Conservation (phyloP, 1,284 basidiomycete species). For the Malassezia sympodialis region DNA sequence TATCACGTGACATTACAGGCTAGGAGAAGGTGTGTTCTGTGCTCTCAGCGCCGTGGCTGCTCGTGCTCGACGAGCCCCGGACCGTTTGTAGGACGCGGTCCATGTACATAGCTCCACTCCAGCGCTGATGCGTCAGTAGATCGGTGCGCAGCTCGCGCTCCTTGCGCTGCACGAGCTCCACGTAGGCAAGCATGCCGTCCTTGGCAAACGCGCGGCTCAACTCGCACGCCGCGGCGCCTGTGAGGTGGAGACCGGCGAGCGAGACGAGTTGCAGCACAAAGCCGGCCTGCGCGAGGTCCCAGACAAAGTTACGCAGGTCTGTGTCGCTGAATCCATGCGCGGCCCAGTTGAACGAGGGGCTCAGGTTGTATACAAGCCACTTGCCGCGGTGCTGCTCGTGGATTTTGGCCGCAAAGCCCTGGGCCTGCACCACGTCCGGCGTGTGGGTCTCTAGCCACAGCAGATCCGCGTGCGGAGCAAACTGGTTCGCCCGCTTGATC, state of each 20-base stretch:
- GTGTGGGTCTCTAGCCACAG: slow-evolving; percentile 68
- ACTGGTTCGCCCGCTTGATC: slow-evolving; percentile 68
- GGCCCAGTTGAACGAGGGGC: slow-evolving; percentile 86
- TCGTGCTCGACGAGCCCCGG: slow-evolving; percentile 34
- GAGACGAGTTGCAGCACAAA: slow-evolving; percentile 48
- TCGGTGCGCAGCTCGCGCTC: slow-evolving; percentile 46
- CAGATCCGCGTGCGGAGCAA: slow-evolving; percentile 53
- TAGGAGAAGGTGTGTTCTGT: slow-evolving; percentile 15
- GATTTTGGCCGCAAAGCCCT: slow-evolving; percentile 66
- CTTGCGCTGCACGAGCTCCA: slow-evolving; percentile 41
- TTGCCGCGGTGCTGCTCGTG: slow-evolving; percentile 64
- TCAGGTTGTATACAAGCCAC: slow-evolving; percentile 85
- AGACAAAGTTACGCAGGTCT: slow-evolving; percentile 48
- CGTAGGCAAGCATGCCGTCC: slow-evolving; percentile 47
- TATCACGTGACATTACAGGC: neutral
- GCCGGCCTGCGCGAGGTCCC: slow-evolving; percentile 41
- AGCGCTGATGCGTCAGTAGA: slow-evolving; percentile 46
- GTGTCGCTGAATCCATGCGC: slow-evolving; percentile 66
- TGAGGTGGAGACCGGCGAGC: slow-evolving; percentile 44
- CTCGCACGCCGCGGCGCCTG: slow-evolving; percentile 38
- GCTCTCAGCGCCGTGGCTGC: slow-evolving; percentile 31
- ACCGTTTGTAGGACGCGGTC: slow-evolving; percentile 44
- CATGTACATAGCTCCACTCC: slow-evolving; percentile 43
- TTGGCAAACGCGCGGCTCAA: slow-evolving; percentile 56
- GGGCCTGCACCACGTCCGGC: slow-evolving; percentile 69